Evolutionary conservation across 768 basidiomycete species (phyloP).

Genomic region (Pleurotus sapidus): DNA sequence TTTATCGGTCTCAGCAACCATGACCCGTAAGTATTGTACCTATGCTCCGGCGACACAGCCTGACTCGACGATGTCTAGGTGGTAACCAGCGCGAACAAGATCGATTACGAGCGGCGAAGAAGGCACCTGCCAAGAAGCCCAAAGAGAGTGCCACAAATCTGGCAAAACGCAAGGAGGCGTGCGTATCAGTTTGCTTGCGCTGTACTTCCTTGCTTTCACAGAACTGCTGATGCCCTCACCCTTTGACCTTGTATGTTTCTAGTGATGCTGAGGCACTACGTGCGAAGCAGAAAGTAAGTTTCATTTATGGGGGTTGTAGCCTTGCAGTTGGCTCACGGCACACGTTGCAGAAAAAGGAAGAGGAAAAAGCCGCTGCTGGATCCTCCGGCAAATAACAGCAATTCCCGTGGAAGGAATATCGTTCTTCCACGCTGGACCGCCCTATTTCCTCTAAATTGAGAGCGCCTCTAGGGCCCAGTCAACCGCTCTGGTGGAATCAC

Average conservation of each 20-base stretch:
- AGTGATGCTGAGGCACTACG: constrained; percentile 77
- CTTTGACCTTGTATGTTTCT: constrained; percentile 18
- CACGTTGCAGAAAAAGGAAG: constrained; percentile 49
- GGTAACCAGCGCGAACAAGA: constrained; percentile 82
- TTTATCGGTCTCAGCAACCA: constrained; percentile 25
- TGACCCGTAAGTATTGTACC: constrained; percentile 48
- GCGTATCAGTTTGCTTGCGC: constrained; percentile 29
- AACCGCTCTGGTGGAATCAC: too few relatives aligned
- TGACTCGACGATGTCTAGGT: constrained; percentile 37
- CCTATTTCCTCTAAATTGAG: background rate
- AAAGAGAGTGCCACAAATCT: constrained; percentile 67
- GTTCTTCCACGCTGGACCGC: constrained; percentile 5
- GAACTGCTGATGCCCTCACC: constrained; percentile 10
- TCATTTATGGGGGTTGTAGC: background rate
- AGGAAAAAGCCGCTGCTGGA: constrained; percentile 33
- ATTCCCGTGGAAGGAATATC: constrained; percentile 7
- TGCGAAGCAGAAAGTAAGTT: constrained; percentile 73
- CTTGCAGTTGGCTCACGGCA: background rate
- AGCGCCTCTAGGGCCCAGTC: too few relatives aligned
- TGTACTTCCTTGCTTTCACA: constrained; percentile 1
- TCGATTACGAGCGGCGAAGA: constrained; percentile 74
- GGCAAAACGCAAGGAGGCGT: constrained; percentile 75
- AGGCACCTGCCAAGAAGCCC: constrained; percentile 50
- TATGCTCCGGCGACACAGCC: constrained; percentile 7
- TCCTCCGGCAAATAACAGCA: constrained; percentile 33